A percentile compares a stretch with the other conserved stretches of the same genome.
Conservation (phyloP, 345 rosid species). For the Trapa incisa region DNA sequence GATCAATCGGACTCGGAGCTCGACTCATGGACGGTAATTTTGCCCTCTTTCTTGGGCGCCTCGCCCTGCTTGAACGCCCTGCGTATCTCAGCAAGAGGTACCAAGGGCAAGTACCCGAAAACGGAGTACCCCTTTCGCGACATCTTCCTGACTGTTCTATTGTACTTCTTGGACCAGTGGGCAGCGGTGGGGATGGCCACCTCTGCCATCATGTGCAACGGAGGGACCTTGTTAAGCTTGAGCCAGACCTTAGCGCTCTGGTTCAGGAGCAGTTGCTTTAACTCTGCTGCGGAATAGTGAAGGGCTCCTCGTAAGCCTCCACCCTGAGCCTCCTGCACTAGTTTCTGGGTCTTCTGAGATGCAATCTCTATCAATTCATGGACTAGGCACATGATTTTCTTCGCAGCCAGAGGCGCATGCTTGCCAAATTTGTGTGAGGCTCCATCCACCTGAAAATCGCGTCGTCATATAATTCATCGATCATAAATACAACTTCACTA, state of each 20-base stretch:
- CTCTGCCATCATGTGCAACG: constrained; percentile 36
- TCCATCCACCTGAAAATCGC: constrained; percentile 44
- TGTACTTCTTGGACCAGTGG: constrained; percentile 38
- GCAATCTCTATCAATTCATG: constrained; percentile 25
- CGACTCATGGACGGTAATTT: constrained; percentile 18
- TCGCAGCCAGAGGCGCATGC: constrained; percentile 64
- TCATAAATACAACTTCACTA: neutral
- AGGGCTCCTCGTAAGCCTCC: constrained; percentile 61
- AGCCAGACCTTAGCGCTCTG: constrained; percentile 47
- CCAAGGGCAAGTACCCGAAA: constrained; percentile 42
- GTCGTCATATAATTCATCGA: neutral
- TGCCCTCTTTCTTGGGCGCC: constrained; percentile 24
- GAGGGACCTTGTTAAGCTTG: constrained; percentile 33
- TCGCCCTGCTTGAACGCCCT: constrained; percentile 38
- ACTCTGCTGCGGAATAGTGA: constrained; percentile 34
- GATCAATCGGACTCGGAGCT: constrained; percentile 43
- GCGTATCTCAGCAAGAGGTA: constrained; percentile 57
- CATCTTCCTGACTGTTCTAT: constrained; percentile 30
- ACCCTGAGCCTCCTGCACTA: constrained; percentile 36
- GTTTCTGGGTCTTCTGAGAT: constrained; percentile 32
- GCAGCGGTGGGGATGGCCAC: constrained; percentile 50
- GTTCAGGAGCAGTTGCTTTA: constrained; percentile 31
- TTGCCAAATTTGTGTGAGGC: constrained; percentile 43
- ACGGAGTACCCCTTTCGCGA: constrained; percentile 44
- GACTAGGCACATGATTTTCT: constrained; percentile 31